Percentiles rank a stretch among this genome's conserved stretches.
phyloP scores from a whole-genome alignment of 2,329 filamentous ascomycete genomes.

The Aspergillus oerlinghausenensis region DNA sequence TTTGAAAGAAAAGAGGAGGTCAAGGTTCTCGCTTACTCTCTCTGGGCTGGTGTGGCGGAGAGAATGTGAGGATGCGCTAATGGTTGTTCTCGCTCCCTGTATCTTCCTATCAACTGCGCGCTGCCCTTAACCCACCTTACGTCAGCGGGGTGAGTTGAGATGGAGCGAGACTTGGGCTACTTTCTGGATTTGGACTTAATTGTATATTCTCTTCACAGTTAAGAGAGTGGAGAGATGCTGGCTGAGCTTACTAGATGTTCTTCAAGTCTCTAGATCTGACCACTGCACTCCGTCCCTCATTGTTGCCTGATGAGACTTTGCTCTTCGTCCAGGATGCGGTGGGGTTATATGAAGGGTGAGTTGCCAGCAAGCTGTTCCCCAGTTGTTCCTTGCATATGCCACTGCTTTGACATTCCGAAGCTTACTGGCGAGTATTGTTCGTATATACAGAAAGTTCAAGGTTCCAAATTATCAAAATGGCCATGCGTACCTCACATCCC shows the following conservation, averaged over 20 bases:
- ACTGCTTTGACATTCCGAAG: conserved; percentile 6
- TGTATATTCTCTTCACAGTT: conserved; percentile 10
- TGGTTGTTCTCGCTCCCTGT: not conserved
- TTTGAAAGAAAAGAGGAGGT: not conserved
- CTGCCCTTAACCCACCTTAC: not conserved
- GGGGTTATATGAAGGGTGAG: conserved; percentile 93
- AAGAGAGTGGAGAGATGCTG: conserved; percentile 17
- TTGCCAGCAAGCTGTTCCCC: conserved; percentile 16
- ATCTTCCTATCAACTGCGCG: not conserved
- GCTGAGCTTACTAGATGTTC: conserved; percentile 73
- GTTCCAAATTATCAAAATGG: conserved; percentile 91
- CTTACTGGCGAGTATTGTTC: conserved; percentile 14
- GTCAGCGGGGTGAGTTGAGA: not conserved
- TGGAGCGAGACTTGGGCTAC: not conserved
- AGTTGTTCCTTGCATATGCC: not conserved
- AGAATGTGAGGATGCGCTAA: not conserved
- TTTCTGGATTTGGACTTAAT: not conserved
- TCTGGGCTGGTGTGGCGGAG: not conserved
- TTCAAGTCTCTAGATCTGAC: conserved; percentile 93
- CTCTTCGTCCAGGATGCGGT: conserved; percentile 97
- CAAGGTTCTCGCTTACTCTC: not conserved
- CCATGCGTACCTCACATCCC: conserved; percentile 92
- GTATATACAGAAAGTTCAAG: conserved; percentile 73
- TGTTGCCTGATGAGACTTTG: conserved; percentile 88
- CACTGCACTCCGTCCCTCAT: conserved; percentile 86